Evolutionary conservation across 2,329 filamentous ascomycete species (phyloP), one percentile per base, ranked within the genome.

Genomic region (Hypoxylon sp.): DNA sequence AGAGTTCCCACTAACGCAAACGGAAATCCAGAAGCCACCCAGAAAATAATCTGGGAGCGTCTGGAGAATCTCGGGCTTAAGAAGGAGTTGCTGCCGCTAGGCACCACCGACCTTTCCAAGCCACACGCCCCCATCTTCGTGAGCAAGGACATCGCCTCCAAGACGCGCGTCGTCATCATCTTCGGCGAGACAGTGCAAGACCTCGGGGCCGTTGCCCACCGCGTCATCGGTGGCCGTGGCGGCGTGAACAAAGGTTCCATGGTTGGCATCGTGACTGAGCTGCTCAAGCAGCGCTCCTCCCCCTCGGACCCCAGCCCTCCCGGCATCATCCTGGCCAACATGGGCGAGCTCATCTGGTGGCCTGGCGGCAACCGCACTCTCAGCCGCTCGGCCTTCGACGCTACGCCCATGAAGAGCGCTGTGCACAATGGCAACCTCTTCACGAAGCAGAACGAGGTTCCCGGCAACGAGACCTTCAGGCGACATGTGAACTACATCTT

Each of bases 331-430:
- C 82, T 97, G 27, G 88, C 93, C 50, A 98, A 97, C 76, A 84
- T 89, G 3, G 93, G 93, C 3, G 90, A 97, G 80, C 82, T 92
- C 17, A 83, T 90, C 74, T 98, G 93, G 90, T 93, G 92, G 78
- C 88, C 92, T 44, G 85, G 87, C 56, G 85, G 85, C 1, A 80
- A 85, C 56, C 85, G 86, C 53, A 84, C 89, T 0, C 82, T 97
- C 67, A 92, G 88, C 0, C 77, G 85, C 1, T 75, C 77, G 0
- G 85, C 84, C 2, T 92, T 91, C 83, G 76, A 82, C 6, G 84
- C 83, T 1, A 80, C 91, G 48, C 89, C 90, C 0, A 86, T 90
- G 72, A 82, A 84, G 62, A 92, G 88, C 52, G 85, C 89, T 2
- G 89, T 90, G 10, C 88, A 92, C 67, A 77, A 80, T 2, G 84